phyloP scores from a whole-genome alignment of 1,139 yeast genomes.

The Scheffersomyces segobiensis region DNA sequence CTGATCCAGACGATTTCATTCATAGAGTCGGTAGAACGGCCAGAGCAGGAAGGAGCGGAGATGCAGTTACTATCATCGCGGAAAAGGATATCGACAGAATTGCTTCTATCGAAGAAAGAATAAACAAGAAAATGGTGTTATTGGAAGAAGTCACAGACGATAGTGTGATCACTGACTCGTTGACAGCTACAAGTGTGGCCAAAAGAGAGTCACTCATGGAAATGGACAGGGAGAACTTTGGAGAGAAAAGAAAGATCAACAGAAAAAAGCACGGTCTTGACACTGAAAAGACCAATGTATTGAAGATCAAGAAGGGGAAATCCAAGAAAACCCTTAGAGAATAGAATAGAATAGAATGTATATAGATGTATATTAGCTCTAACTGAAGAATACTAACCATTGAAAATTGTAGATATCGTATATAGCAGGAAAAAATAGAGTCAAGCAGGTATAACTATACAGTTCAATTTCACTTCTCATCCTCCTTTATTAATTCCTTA shows the following conservation, averaged over 20 bases:
- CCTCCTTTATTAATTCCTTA: too few species aligned
- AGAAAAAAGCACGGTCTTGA: constrained; percentile 41
- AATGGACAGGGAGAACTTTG: constrained; percentile 89
- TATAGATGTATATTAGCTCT: not conserved
- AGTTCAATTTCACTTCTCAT: too few species aligned
- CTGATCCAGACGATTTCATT: constrained; percentile 94
- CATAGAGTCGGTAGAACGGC: constrained; percentile 99
- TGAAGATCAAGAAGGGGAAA: constrained; percentile 2
- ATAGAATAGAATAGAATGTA: not conserved
- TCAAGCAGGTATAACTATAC: too few species aligned
- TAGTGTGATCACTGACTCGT: constrained; percentile 67
- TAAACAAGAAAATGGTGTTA: constrained; percentile 72
- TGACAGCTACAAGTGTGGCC: constrained; percentile 73
- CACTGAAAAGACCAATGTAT: constrained; percentile 7
- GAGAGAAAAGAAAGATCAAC: constrained; percentile 65
- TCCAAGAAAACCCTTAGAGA: not conserved
- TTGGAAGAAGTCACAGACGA: constrained; percentile 74
- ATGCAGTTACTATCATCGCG: constrained; percentile 65
- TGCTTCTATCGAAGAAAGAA: constrained; percentile 82
- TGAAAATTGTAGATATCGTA: not conserved
- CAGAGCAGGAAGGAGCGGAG: constrained; percentile 85
- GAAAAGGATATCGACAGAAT: constrained; percentile 84
- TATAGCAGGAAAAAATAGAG: too few species aligned
- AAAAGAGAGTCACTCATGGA: constrained; percentile 89
- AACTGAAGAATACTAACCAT: not conserved